Evolutionary conservation across 495 filamentous ascomycete genomes (phyloP), one percentile per base, ranked within the genome.

Genomic region (Rusavskia elegans): DNA sequence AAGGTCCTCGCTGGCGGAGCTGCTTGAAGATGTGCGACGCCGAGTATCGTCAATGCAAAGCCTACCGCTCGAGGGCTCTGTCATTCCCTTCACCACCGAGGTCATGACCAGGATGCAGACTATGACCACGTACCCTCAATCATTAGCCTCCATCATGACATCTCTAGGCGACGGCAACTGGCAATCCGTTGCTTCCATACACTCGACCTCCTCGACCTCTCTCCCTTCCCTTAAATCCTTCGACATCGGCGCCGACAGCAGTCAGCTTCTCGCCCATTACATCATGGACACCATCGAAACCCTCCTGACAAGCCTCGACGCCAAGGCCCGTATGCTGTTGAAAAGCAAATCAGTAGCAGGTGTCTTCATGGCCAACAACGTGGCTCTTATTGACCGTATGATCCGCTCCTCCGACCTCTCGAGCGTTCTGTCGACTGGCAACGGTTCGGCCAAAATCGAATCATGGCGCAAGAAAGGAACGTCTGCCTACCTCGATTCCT

Each of bases 111-210:
- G 90, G 23, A 71, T 99, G 25, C 79, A 87, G 55, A 84, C 83
- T 21, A 80, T 99, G 76, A 84, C 89, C 16, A 80, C 82, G 44
- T 97, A 94, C 68, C 78, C 89, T 5, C 76, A 79, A n/a, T 85
- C 90, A 9, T 75, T 97, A 17, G 84, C 84, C 20, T 88, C 86
- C 53, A 85, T 99, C 56, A 78, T 97, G 71, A 81, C 90, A 14
- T 92, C 88, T 2, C 69, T 99, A 5, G 92, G 92, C 19, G 89
- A 95, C 61, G 87, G 89, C 5, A 92, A 92, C 49, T 99, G 92
- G 92, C 80, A 78, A 30, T 64, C 71, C 0, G 58, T 71, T 19
- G 64, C 67, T 30, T 48, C 58, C 27, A n/a, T 44, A 23, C 68
- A 65, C 14, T 64, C 69, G 10, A 74, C 70, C 38, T 77, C 72